These are phyloP conservation scores for Anthoceros angustus DNA, from an alignment of 225 moss, liverwort and hornwort species.

Conservation along the genomic window DNA sequence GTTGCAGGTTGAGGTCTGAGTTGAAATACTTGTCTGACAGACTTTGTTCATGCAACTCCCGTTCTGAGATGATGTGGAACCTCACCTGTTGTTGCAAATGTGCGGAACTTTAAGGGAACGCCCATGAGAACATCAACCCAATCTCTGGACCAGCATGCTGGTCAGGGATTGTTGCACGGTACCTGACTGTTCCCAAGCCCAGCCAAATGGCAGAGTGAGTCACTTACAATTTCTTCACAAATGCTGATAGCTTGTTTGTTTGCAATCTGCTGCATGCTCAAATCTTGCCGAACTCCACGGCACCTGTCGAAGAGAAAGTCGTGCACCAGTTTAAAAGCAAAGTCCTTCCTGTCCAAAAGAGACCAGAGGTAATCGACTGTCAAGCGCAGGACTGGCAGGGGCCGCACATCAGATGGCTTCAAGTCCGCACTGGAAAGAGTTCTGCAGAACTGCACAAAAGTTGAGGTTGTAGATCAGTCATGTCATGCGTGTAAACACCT, in stretches of 20 bases:
- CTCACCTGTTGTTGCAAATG: constrained; percentile 45
- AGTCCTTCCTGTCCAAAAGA: constrained; percentile 66
- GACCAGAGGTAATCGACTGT: constrained; percentile 71
- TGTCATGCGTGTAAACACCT: background rate
- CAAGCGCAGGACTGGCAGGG: constrained; percentile 67
- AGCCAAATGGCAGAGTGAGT: background rate
- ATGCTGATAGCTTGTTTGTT: constrained; percentile 65
- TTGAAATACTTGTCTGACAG: constrained; percentile 48
- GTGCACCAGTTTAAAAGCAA: constrained; percentile 63
- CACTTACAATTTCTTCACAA: constrained; percentile 80
- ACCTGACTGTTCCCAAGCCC: background rate
- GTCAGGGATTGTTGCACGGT: background rate
- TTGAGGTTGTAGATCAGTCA: constrained; percentile 6
- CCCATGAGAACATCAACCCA: too few species aligned
- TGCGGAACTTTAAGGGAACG: too few species aligned
- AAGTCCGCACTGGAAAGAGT: constrained; percentile 67
- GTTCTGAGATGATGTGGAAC: constrained; percentile 84
- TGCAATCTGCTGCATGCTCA: constrained; percentile 82
- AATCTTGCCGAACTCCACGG: constrained; percentile 81
- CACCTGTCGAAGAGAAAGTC: constrained; percentile 86
- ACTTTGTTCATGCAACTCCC: constrained; percentile 55
- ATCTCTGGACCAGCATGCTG: too few species aligned
- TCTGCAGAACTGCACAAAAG: constrained; percentile 77
- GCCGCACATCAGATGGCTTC: constrained; percentile 71
- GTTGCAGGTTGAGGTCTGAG: constrained; percentile 70